Conservation (phyloP, 140 eudicot genomes). For the Flaveria floridana region DNA sequence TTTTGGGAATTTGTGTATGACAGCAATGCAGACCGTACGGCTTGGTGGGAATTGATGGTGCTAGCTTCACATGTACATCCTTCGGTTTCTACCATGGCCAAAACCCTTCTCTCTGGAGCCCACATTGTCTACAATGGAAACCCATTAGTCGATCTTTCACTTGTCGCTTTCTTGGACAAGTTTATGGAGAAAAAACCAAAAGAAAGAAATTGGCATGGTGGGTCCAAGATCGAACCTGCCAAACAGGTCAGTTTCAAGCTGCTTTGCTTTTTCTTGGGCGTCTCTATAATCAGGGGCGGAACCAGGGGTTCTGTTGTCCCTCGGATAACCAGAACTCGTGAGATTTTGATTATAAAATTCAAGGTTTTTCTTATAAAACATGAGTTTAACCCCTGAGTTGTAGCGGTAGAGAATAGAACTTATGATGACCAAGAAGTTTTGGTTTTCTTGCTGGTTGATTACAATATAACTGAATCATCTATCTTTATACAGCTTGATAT, state of each 20-base stretch:
- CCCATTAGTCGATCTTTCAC: slow-evolving; percentile 81
- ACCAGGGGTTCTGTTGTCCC: too few relatives aligned
- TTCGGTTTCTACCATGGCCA: slow-evolving; percentile 93
- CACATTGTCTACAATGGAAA: slow-evolving; percentile 88
- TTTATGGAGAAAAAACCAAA: slow-evolving; percentile 97
- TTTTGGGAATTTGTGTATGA: slow-evolving; percentile 24
- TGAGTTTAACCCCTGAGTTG: too few relatives aligned
- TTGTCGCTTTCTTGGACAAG: slow-evolving; percentile 81
- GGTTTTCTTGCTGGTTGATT: neutral
- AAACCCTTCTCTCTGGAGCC: slow-evolving; percentile 90
- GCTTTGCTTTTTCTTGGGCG: neutral
- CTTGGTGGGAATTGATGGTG: slow-evolving; percentile 97
- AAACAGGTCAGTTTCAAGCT: slow-evolving; percentile 61
- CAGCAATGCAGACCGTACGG: slow-evolving; percentile 88
- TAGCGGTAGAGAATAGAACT: too few relatives aligned
- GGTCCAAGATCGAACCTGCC: slow-evolving; percentile 87
- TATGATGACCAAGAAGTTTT: too few relatives aligned
- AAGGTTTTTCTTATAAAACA: too few relatives aligned
- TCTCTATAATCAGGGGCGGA: neutral
- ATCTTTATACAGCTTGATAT: slow-evolving; percentile 59
- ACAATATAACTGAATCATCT: neutral
- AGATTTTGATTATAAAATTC: too few relatives aligned
- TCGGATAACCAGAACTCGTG: too few relatives aligned
- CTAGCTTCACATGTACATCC: slow-evolving; percentile 89
- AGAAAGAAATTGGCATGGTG: slow-evolving; percentile 92